Evolutionary conservation across 805 yeast genomes (phyloP).

Genomic region (Myxozyma mucilagina): DNA sequence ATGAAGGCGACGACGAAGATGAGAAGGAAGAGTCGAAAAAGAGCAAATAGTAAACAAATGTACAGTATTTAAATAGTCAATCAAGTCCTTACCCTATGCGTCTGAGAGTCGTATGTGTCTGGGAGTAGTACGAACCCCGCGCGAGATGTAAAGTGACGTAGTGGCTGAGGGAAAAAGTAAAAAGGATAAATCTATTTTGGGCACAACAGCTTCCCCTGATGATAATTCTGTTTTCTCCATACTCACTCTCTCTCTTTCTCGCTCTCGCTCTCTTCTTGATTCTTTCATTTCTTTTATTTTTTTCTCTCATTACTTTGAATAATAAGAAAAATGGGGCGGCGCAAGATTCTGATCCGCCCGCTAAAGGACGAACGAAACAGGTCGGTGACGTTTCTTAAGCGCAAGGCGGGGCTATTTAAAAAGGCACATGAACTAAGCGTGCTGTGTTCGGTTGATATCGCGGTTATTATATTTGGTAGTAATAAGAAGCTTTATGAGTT

Average conservation of each 20-base stretch:
- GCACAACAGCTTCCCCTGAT: no score
- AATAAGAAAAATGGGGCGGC: constrained; percentile 74
- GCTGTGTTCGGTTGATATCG: constrained; percentile 87
- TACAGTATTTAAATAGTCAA: not conserved
- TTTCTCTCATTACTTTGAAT: not conserved
- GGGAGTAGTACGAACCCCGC: no score
- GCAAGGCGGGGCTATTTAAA: constrained; percentile 87
- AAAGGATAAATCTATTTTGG: no score
- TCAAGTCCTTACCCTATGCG: no score
- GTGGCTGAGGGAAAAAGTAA: no score
- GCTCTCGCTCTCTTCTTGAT: not conserved
- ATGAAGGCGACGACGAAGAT: not conserved
- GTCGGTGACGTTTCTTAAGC: constrained; percentile 75
- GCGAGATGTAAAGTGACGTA: no score
- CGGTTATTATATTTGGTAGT: constrained; percentile 82
- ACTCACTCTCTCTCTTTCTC: not conserved
- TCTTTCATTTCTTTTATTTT: not conserved
- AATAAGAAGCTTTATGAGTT: constrained; percentile 80
- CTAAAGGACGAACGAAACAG: constrained; percentile 83
- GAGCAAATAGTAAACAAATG: not conserved
- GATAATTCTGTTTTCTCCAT: not conserved
- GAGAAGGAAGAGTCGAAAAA: not conserved
- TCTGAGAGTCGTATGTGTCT: no score
- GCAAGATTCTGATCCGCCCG: constrained; percentile 92
- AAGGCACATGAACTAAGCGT: constrained; percentile 85